Conservation (phyloP, 768 basidiomycete species). For the Boletus reticuloceps region DNA sequence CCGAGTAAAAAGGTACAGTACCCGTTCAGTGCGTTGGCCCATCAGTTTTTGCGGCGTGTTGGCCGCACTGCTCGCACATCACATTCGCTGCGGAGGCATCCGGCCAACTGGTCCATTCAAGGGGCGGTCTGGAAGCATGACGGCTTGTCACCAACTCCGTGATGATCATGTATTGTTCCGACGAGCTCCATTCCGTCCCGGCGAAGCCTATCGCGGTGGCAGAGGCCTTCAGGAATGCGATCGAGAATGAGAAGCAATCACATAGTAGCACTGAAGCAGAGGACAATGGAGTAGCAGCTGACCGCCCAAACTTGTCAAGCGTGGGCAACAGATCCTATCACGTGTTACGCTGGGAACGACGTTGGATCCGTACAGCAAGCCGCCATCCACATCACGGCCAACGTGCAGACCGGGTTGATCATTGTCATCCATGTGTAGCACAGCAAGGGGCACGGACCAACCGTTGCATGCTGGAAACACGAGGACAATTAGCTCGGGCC, state of each 20-base stretch:
- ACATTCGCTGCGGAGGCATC: slow-evolving; percentile 3
- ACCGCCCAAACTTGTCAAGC: too few species aligned
- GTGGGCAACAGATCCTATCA: background rate
- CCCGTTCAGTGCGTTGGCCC: too few species aligned
- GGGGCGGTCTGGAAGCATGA: too few species aligned
- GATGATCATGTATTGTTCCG: background rate
- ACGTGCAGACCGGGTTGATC: slow-evolving; percentile 6
- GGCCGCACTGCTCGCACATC: slow-evolving; percentile 2
- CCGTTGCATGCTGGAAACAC: slow-evolving; percentile 25
- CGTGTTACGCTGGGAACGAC: background rate
- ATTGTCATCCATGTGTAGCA: background rate
- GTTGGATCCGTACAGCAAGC: slow-evolving; percentile 3
- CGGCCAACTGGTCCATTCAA: background rate
- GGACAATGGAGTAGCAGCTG: too few species aligned
- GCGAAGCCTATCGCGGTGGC: background rate
- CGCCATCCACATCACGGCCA: slow-evolving; percentile 3
- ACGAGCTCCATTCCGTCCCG: background rate
- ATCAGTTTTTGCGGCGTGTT: slow-evolving; percentile 5
- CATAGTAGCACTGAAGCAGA: too few species aligned
- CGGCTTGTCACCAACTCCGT: too few species aligned
- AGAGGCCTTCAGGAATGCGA: too few species aligned
- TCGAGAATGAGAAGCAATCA: too few species aligned
- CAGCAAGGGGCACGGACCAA: slow-evolving; percentile 4
- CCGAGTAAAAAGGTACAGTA: slow-evolving; percentile 6
- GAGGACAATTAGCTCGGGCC: slow-evolving; percentile 25